Evolutionary conservation across 257 asterid genomes (phyloP).

Genomic region (Solanum piurae): DNA sequence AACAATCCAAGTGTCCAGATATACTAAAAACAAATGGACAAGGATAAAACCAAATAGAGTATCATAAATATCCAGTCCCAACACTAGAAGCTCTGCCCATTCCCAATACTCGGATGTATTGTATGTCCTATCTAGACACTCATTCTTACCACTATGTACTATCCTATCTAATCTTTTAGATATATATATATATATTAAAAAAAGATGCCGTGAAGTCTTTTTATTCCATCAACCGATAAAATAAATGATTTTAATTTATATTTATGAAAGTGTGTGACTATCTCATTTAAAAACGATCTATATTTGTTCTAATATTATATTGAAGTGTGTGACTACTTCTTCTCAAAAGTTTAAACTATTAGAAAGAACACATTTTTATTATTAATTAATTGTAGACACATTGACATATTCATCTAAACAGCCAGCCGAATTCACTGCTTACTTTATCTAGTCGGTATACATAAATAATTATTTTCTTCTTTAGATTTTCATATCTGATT

Average conservation of each 20-base stretch:
- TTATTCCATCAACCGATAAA: neutral
- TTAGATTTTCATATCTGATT: neutral
- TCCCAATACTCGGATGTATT: neutral
- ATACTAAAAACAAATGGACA: neutral
- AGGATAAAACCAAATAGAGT: neutral
- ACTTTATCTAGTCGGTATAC: neutral
- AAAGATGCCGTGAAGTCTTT: neutral
- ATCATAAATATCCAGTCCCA: neutral
- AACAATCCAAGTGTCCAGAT: neutral
- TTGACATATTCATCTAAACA: neutral
- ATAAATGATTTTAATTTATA: neutral
- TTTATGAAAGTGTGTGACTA: no score
- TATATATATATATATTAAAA: neutral
- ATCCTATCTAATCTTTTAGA: neutral
- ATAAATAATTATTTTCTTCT: neutral
- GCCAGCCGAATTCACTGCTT: neutral
- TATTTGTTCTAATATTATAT: no score
- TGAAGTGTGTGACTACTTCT: neutral
- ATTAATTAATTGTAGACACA: no score
- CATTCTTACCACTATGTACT: neutral
- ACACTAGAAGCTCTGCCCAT: neutral
- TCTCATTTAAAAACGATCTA: rapidly evolving
- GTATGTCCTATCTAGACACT: neutral
- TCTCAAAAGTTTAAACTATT: no score
- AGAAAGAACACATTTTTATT: no score